Evolutionary conservation across 2,329 filamentous ascomycete genomes (phyloP).

Genomic region (Aspergillus clavatus): DNA sequence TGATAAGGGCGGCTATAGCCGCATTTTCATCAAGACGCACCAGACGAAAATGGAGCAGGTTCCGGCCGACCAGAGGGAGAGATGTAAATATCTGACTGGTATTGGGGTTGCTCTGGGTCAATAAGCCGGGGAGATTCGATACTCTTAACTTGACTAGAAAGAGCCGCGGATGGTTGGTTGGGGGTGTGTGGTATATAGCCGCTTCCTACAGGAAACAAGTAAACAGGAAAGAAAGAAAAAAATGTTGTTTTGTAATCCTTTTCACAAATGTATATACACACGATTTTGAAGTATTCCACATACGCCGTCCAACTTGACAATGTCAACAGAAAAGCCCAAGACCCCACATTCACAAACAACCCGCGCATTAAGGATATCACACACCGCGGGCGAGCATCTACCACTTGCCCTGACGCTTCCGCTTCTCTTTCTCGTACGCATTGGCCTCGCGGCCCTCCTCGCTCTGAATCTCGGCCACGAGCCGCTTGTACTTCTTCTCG

Average conservation of each 20-base stretch:
- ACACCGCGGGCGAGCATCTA: constrained; percentile 14
- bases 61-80: constrained; percentile 33
- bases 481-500: constrained; percentile 89
- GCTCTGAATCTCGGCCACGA: constrained; percentile 92
- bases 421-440: constrained; percentile 81
- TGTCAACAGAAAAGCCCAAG: neutral
- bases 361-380: neutral
- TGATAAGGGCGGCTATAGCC: constrained; percentile 22
- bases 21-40: constrained; percentile 44
- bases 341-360: neutral
- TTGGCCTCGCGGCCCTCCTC: constrained; percentile 86
- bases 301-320: neutral
- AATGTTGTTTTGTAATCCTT: neutral
- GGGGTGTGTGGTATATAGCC: no score
- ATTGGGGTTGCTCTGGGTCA: constrained; percentile 49
- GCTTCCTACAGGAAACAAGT: no score
- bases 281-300: neutral
- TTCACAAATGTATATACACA: constrained; percentile 8
- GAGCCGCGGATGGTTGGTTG: no score
- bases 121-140: no score
- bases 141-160: no score
- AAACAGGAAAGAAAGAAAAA: neutral
- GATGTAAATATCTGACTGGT: constrained; percentile 47
- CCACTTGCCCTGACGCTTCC: constrained; percentile 63
- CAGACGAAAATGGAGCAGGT: constrained; percentile 46